Conservation (phyloP, 1,284 basidiomycete genomes). For the Anthracocystis panici-leucophaei region DNA sequence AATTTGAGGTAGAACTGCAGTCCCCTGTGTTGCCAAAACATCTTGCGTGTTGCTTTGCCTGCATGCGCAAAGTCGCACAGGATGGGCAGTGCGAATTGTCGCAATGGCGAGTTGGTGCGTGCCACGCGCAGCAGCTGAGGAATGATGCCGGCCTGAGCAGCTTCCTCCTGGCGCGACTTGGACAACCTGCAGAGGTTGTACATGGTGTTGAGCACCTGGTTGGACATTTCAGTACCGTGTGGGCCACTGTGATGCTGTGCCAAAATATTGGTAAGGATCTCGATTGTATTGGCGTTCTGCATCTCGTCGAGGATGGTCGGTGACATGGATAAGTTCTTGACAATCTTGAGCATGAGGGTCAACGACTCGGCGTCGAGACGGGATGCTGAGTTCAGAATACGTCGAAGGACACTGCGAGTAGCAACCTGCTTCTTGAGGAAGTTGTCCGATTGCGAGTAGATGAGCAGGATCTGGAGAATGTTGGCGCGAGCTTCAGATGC, state of each 20-base stretch:
- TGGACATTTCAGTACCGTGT: conserved; percentile 77
- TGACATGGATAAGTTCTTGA: conserved; percentile 92
- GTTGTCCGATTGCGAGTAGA: conserved; percentile 93
- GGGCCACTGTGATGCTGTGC: conserved; percentile 83
- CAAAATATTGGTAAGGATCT: conserved; percentile 85
- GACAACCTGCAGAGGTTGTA: conserved; percentile 64
- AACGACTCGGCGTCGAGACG: conserved; percentile 80
- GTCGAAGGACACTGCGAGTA: conserved; percentile 85
- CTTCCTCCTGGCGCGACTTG: conserved; percentile 82
- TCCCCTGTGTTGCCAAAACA: conserved; percentile 68
- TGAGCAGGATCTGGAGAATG: conserved; percentile 88
- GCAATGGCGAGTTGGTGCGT: conserved; percentile 86
- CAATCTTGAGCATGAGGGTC: conserved; percentile 88
- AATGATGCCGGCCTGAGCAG: conserved; percentile 92
- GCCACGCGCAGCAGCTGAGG: conserved; percentile 89
- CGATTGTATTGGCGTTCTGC: conserved; percentile 94
- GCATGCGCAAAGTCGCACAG: conserved; percentile 76
- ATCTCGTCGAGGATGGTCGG: conserved; percentile 88
- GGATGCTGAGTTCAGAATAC: conserved; percentile 73
- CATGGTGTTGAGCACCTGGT: conserved; percentile 66
- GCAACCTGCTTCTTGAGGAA: conserved; percentile 91
- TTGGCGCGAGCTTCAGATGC: conserved; percentile 81
- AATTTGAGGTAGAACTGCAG: conserved; percentile 81
- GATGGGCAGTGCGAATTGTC: conserved; percentile 95
- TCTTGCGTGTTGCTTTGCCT: conserved; percentile 61